phyloP scores from a whole-genome alignment of 306 rosid genomes.

The Quercus engelmannii region DNA sequence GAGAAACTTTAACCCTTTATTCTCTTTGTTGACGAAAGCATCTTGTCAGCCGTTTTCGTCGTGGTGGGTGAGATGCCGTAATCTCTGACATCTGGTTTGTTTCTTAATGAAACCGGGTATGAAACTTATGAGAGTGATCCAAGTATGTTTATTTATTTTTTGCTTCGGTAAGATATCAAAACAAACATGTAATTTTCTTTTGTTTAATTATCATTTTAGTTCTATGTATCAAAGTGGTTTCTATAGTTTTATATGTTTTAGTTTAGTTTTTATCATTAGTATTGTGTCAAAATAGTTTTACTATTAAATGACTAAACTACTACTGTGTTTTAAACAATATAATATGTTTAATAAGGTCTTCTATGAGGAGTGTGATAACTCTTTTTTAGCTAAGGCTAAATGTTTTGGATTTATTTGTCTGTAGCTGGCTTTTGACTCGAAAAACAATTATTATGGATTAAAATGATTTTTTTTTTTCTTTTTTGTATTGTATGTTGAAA shows the following conservation, averaged over 20 bases:
- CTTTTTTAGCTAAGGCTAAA: too few species aligned
- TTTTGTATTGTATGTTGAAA: background rate
- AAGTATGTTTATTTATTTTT: slow-evolving; percentile 2
- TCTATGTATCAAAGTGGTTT: too few species aligned
- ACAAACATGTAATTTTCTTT: background rate
- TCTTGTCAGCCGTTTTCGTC: background rate
- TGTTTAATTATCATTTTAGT: too few species aligned
- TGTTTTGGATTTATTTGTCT: too few species aligned
- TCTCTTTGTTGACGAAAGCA: slow-evolving; percentile 16
- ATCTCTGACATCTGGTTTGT: slow-evolving; percentile 23
- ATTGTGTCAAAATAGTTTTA: too few species aligned
- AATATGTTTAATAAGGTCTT: too few species aligned
- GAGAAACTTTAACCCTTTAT: slow-evolving; percentile 13
- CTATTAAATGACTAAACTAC: too few species aligned
- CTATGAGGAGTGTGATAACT: too few species aligned
- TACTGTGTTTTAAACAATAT: too few species aligned
- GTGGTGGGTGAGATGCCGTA: slow-evolving; percentile 34
- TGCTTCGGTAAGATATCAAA: background rate
- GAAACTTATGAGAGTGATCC: background rate
- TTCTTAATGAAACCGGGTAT: background rate
- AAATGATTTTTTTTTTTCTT: background rate
- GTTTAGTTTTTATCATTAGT: too few species aligned
- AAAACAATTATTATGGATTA: too few species aligned
- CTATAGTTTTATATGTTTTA: too few species aligned
- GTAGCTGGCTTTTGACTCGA: fast-evolving